phyloP scores from a whole-genome alignment of 2,329 filamentous ascomycete species.

The Fusarium sp. region DNA sequence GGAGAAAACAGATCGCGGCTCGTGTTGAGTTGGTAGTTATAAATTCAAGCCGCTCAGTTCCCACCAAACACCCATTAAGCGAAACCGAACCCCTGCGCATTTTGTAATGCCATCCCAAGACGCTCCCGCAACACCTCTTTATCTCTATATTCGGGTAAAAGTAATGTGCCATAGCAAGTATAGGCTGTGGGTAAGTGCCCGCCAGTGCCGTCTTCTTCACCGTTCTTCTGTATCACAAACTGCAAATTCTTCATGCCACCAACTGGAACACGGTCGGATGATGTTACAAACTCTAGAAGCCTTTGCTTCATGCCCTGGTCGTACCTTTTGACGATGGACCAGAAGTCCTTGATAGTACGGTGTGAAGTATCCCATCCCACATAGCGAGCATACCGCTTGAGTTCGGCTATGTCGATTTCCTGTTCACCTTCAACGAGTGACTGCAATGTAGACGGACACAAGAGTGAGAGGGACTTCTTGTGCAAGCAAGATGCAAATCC shows the following conservation, averaged over 20 bases:
- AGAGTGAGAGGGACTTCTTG: conserved; percentile 75
- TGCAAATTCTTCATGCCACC: conserved; percentile 84
- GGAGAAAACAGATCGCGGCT: neutral
- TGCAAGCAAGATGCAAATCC: conserved; percentile 84
- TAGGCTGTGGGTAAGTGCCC: conserved; percentile 83
- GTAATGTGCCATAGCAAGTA: conserved; percentile 90
- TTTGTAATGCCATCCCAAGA: conserved; percentile 85
- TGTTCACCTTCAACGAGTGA: conserved; percentile 85
- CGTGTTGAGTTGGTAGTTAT: neutral
- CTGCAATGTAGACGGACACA: conserved; percentile 77
- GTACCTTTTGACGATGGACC: conserved; percentile 79
- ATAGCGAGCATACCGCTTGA: conserved; percentile 79
- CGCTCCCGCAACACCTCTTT: conserved; percentile 77
- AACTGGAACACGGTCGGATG: conserved; percentile 88
- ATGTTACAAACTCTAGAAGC: conserved; percentile 93
- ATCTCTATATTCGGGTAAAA: conserved; percentile 84
- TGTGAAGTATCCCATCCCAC: conserved; percentile 81
- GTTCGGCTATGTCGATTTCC: conserved; percentile 79
- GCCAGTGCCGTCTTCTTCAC: conserved; percentile 65
- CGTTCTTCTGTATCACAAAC: conserved; percentile 85
- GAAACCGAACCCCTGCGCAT: conserved; percentile 90
- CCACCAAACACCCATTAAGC: conserved; percentile 58
- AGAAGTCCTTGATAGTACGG: conserved; percentile 81
- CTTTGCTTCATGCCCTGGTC: conserved; percentile 76
- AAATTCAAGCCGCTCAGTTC: neutral